phyloP scores from a whole-genome alignment of 305 asterid species.

The Withania somnifera region DNA sequence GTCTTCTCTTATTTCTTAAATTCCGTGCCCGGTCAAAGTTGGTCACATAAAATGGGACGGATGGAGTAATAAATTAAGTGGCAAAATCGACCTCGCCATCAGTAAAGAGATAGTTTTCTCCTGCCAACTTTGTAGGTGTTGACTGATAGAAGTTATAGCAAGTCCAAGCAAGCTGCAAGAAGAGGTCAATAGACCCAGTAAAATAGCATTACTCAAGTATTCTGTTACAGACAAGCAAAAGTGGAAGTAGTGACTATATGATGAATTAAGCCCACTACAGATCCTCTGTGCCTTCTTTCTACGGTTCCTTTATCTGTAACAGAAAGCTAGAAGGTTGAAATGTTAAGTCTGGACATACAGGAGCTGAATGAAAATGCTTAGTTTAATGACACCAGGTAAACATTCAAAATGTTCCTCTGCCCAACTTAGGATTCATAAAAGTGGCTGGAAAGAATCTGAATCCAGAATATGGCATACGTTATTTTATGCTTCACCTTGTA shows the following conservation, averaged over 20 bases:
- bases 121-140: conserved; percentile 95
- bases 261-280: background rate
- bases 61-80: background rate
- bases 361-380: background rate
- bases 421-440: background rate
- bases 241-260: background rate
- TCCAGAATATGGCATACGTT: background rate
- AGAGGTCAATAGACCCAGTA: conserved; percentile 15
- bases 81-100: conserved; percentile 47
- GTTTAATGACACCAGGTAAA: background rate
- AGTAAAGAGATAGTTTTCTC: conserved; percentile 81
- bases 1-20: too few species aligned
- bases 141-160: conserved; percentile 94
- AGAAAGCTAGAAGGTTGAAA: background rate
- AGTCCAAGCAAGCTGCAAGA: conserved; percentile 94
- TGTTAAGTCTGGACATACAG: background rate
- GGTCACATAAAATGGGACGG: too few species aligned
- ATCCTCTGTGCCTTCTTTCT: background rate
- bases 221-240: background rate
- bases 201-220: background rate
- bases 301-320: background rate
- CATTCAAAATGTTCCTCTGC: background rate
- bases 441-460: background rate
- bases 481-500: background rate
- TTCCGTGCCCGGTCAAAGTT: too few species aligned